Conservation (phyloP, 768 basidiomycete genomes). For the Auricularia sp. region DNA sequence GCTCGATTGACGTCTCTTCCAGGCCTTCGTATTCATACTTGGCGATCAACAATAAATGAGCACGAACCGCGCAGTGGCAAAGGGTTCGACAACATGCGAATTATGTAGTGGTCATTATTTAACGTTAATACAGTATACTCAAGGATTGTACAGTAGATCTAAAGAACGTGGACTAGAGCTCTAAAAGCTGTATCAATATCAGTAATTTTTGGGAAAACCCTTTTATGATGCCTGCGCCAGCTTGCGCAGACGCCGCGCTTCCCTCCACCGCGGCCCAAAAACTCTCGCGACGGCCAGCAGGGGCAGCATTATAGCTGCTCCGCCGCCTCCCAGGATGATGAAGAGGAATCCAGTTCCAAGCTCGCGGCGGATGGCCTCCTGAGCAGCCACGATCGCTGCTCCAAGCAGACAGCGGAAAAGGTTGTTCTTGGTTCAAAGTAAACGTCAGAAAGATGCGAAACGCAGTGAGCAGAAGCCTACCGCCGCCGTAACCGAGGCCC, state of each 20-base stretch:
- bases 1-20: too few relatives aligned
- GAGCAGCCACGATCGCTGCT: conserved; percentile 3
- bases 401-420: conserved; percentile 13
- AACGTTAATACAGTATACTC: too few relatives aligned
- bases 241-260: neutral
- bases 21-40: too few relatives aligned
- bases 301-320: neutral
- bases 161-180: too few relatives aligned
- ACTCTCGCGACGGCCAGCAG: neutral
- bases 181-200: too few relatives aligned
- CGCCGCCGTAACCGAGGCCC: conserved; percentile 20
- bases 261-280: neutral
- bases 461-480: neutral
- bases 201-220: too few relatives aligned
- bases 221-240: too few relatives aligned
- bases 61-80: too few relatives aligned
- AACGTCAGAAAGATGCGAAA: neutral
- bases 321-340: neutral
- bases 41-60: too few relatives aligned
- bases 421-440: conserved; percentile 10
- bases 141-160: too few relatives aligned
- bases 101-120: too few relatives aligned
- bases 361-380: neutral
- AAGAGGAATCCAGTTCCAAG: neutral
- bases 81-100: too few relatives aligned